A percentile compares a stretch with the other conserved stretches of the same genome.
Evolutionary conservation across 805 yeast genomes (phyloP).

Genomic region (Starmerella sp.): DNA sequence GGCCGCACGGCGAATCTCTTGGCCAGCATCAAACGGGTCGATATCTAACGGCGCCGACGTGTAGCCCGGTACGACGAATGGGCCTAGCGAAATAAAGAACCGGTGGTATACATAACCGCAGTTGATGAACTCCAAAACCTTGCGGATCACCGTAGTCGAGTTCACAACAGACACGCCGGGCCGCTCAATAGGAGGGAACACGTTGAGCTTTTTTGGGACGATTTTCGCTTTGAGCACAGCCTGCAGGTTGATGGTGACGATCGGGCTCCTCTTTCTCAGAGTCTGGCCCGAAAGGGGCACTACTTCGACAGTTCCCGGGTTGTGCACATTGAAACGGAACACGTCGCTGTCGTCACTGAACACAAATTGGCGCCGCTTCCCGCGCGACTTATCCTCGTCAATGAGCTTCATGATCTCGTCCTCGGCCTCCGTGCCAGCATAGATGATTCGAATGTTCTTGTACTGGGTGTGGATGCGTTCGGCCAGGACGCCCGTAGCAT

Average conservation of each 20-base stretch:
- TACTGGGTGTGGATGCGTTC: neutral
- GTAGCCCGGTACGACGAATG: neutral
- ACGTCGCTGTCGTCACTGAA: slow-evolving; percentile 8
- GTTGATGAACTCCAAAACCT: neutral
- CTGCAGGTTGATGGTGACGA: neutral
- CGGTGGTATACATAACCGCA: slow-evolving; percentile 5
- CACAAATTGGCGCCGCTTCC: slow-evolving; percentile 7
- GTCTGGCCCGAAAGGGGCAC: neutral
- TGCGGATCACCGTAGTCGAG: neutral
- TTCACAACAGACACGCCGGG: slow-evolving; percentile 5
- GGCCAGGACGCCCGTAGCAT: neutral
- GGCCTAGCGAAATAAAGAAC: neutral
- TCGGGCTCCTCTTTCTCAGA: neutral
- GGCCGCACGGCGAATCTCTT: slow-evolving; percentile 4
- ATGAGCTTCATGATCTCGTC: slow-evolving; percentile 13
- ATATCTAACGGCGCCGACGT: neutral
- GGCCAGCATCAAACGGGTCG: slow-evolving; percentile 1
- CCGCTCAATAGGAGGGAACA: neutral
- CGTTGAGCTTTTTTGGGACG: neutral
- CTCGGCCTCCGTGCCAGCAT: slow-evolving; percentile 13
- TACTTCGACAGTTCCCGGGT: neutral
- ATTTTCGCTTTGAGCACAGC: neutral
- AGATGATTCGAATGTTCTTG: neutral
- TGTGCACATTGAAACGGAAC: neutral
- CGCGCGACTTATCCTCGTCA: slow-evolving; percentile 5